phyloP scores from a whole-genome alignment of 139 green algal species.

The Coelastrella sp. region DNA sequence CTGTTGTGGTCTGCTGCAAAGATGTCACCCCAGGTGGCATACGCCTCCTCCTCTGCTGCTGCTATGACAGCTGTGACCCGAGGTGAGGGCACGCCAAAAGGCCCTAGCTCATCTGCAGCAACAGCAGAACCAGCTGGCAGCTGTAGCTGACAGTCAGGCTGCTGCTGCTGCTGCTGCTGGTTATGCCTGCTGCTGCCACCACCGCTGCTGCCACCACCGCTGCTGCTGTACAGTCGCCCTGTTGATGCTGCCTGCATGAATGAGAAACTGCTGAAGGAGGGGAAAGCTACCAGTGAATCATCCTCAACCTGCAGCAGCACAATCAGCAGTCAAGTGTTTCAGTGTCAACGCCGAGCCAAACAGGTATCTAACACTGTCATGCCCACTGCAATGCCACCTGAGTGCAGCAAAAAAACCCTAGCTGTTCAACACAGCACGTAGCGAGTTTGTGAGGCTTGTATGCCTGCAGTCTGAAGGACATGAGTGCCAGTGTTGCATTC shows the following conservation, averaged over 20 bases:
- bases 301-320: not conserved
- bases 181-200: conserved; percentile 24
- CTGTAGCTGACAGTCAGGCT: not conserved
- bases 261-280: no score
- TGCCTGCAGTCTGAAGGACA: no score
- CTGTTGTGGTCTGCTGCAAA: not conserved
- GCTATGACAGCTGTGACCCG: not conserved
- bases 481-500: no score
- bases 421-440: not conserved
- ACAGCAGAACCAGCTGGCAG: no score
- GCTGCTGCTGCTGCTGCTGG: conserved; percentile 11
- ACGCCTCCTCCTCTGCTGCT: not conserved
- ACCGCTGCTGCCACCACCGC: conserved; percentile 15
- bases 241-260: not conserved
- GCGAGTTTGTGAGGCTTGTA: no score
- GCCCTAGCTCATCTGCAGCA: not conserved
- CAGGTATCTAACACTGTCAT: no score
- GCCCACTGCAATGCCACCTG: not conserved
- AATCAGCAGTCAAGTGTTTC: not conserved
- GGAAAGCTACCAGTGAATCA: not conserved
- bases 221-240: conserved; percentile 23
- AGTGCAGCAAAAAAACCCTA: not conserved
- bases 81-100: not conserved
- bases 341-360: no score
- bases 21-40: not conserved